Evolutionary conservation across 148 eudicot genomes (phyloP), one percentile per base, ranked within the genome.

Genomic region (Arctostaphylos glauca): DNA sequence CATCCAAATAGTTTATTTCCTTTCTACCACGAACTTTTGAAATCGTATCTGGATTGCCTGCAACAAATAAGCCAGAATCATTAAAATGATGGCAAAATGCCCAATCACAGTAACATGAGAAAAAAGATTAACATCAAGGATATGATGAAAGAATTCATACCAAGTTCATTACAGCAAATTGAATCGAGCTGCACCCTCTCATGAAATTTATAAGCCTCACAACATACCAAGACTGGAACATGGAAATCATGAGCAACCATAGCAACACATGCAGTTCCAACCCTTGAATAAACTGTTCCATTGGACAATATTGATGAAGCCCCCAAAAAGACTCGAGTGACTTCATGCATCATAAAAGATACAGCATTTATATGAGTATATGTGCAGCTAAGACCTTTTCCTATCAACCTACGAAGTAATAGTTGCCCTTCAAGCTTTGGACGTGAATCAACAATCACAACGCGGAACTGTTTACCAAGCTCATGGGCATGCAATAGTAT

Each of bases 111-210:
- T 41, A 52, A 50, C 38, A 53, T 21, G 38, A 13, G 9, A 6
- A 31, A 48, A 79, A 4, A 48, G 10, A 16, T 25, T 60, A 76
- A 68, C 21, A 3, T 68, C 9, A 73, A 8, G 12, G 38, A 31
- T 31, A 31, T 74, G 9, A 13, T 80, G 70, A 67, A 19, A 60
- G 68, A 53, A 86, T 50, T 70, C 93, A 83, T 91, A 97, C 99
- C 99, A 81, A 97, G 99, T 87, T 97, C 99, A 86, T 97, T 97
- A 80, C 88, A 94, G 90, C 98, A 97, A 83, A 97, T 94, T 14
- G 99, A 97, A 93, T 97, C 98, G 43, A 97, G 99, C 76, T 94
- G 99, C 83, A 97, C 99, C 83, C 97, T 87, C 83, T 97, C 98
- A 84, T 97, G 99, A 88, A 96, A 96, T 82, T 97, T 97, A 85